These are phyloP conservation scores for Fonsecaea multimorphosa DNA, from an alignment of 2,329 filamentous ascomycete species.

Conservation along the genomic window DNA sequence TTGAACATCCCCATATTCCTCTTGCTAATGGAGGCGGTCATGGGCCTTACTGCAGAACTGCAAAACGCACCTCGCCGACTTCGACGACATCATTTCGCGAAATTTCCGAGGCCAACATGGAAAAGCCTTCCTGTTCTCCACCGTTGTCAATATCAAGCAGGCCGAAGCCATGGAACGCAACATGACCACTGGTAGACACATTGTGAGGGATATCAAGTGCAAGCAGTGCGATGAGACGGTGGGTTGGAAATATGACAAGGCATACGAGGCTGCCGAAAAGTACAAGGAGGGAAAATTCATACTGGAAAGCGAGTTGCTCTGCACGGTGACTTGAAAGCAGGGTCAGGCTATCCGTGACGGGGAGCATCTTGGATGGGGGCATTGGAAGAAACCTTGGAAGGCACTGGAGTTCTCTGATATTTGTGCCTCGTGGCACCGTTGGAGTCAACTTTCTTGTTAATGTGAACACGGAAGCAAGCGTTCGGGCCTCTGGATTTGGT, in stretches of 20 bases:
- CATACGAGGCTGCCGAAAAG: constrained; percentile 88
- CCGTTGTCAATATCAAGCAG: constrained; percentile 85
- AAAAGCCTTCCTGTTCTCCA: constrained; percentile 96
- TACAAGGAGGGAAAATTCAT: constrained; percentile 99
- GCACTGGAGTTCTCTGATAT: not conserved
- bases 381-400: not conserved
- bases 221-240: constrained; percentile 90
- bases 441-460: not conserved
- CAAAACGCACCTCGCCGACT: constrained; percentile 93
- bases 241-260: constrained; percentile 99
- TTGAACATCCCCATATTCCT: no score
- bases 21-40: not conserved
- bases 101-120: constrained; percentile 98
- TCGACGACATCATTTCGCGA: constrained; percentile 95
- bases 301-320: constrained; percentile 52
- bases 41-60: constrained; percentile 62
- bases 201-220: constrained; percentile 92
- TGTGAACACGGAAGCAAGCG: not conserved
- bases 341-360: not conserved
- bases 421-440: not conserved
- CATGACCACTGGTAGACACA: constrained; percentile 96
- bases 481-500: not conserved
- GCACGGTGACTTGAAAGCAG: constrained; percentile 34
- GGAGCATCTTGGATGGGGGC: not conserved
- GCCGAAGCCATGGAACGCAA: constrained; percentile 87